phyloP scores from a whole-genome alignment of 2,329 filamentous ascomycete species.

The Talaromyces rugulosus region DNA sequence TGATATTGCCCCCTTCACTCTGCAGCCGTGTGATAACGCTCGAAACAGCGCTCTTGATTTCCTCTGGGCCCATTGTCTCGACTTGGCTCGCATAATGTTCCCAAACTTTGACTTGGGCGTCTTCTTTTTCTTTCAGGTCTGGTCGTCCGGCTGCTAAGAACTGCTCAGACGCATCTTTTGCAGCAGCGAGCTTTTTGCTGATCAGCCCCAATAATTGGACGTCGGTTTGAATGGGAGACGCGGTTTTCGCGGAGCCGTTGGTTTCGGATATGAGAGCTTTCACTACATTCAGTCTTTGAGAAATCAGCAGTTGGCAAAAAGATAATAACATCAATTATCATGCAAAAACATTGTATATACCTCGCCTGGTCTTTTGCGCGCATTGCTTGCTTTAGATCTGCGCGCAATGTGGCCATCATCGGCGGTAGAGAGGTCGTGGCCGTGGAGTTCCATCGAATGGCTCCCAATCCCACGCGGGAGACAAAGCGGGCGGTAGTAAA shows the following conservation, averaged over 20 bases:
- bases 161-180: constrained; percentile 38
- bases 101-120: constrained; percentile 39
- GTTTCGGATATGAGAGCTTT: constrained; percentile 47
- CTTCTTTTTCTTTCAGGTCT: constrained; percentile 44
- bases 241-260: constrained; percentile 46
- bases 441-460: constrained; percentile 39
- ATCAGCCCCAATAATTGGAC: constrained; percentile 44
- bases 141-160: constrained; percentile 37
- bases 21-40: constrained; percentile 32
- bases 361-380: constrained; percentile 45
- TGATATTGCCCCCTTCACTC: constrained; percentile 30
- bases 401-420: constrained; percentile 40
- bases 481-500: constrained; percentile 27
- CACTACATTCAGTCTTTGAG: constrained; percentile 41
- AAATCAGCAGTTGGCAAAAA: not conserved
- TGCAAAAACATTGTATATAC: constrained; percentile 21
- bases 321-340: not conserved
- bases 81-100: constrained; percentile 43
- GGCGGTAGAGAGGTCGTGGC: constrained; percentile 33
- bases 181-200: constrained; percentile 37
- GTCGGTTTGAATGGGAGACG: constrained; percentile 44
- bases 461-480: constrained; percentile 22
- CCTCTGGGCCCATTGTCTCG: constrained; percentile 37
- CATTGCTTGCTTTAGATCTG: constrained; percentile 48
- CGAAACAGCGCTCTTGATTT: constrained; percentile 35